phyloP scores from a whole-genome alignment of 2,329 filamentous ascomycete species.

The Alternaria panax region DNA sequence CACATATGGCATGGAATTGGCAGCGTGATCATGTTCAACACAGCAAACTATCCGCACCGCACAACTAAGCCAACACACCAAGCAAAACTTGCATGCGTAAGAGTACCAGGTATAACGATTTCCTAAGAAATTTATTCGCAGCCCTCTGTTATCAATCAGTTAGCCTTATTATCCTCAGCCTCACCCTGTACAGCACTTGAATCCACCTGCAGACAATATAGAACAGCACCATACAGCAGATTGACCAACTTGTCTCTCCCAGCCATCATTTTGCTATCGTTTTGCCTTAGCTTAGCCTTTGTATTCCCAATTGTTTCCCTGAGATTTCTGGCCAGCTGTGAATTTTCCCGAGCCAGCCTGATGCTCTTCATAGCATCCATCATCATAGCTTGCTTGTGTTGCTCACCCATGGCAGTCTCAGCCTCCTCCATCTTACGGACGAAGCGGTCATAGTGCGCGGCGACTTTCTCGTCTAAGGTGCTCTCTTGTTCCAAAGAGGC shows the following conservation, averaged over 20 bases:
- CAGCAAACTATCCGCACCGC: too few relatives aligned
- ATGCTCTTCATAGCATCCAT: neutral
- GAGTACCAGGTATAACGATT: neutral
- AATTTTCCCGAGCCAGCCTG: neutral
- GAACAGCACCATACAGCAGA: neutral
- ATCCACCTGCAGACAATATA: neutral
- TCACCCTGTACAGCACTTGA: neutral
- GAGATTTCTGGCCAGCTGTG: neutral
- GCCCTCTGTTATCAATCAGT: neutral
- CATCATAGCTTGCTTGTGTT: neutral
- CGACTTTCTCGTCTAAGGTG: neutral
- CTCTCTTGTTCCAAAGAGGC: neutral
- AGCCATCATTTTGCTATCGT: neutral
- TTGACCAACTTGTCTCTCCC: neutral
- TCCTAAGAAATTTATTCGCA: neutral
- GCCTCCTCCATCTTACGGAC: neutral
- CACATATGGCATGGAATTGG: too few relatives aligned
- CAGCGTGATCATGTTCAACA: too few relatives aligned
- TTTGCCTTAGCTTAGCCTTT: neutral
- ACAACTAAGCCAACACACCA: too few relatives aligned
- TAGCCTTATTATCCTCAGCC: neutral
- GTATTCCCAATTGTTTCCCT: neutral
- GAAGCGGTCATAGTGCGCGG: neutral
- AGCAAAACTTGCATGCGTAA: too few relatives aligned
- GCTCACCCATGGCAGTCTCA: neutral